Evolutionary conservation across 768 basidiomycete species (phyloP).

Genomic region (Psilocybe cubensis): DNA sequence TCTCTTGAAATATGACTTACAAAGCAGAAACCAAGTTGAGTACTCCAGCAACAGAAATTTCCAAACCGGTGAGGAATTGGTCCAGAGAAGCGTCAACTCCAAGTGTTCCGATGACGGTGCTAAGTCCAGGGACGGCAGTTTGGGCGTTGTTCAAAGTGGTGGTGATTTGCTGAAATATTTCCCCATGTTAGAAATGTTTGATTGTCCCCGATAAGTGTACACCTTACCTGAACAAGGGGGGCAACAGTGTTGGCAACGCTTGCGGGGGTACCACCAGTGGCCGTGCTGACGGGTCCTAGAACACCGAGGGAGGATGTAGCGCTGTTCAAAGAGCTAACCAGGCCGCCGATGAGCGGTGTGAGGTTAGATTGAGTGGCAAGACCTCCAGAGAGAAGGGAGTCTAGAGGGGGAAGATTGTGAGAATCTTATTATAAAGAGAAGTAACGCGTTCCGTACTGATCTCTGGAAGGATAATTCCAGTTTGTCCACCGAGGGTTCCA

Average conservation of each 20-base stretch:
- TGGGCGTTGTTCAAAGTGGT: background rate
- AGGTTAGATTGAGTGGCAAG: background rate
- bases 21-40: background rate
- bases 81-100: background rate
- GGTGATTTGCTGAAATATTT: background rate
- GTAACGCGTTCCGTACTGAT: background rate
- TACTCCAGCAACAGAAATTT: background rate
- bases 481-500: background rate
- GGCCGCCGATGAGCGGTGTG: background rate
- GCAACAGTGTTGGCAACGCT: constrained; percentile 6
- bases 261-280: background rate
- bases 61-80: constrained; percentile 1
- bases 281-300: background rate
- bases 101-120: background rate
- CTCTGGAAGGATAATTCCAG: background rate
- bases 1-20: background rate
- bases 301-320: background rate
- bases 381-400: background rate
- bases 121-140: background rate
- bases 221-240: constrained; percentile 2
- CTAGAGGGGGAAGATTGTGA: background rate
- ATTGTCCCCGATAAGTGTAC: background rate
- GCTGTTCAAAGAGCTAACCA: background rate
- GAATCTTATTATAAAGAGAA: background rate
- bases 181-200: background rate